Evolutionary conservation across 2,329 filamentous ascomycete species (phyloP), one percentile per base, ranked within the genome.

Genomic region (Fusarium pseudonygamai): DNA sequence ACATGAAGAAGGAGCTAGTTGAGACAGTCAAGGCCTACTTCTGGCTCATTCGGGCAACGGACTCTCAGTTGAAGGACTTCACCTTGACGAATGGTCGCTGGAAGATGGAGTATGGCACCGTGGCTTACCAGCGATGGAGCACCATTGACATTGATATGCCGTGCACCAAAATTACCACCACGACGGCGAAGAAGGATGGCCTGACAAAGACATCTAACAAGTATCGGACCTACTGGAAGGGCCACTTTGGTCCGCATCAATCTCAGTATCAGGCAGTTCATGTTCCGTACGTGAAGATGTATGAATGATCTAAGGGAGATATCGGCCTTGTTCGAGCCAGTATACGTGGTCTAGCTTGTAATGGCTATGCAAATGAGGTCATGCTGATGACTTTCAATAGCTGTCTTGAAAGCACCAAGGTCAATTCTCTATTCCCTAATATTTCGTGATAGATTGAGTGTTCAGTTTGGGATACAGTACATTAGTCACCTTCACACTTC

Each of bases 241-340:
- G 47, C 5, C 47, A 34, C 16, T 50, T 50, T 50, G 47, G 30
- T 24, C 47, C 47, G 13, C 30, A 34, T 18, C 13, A 13, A 18
- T 50, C 30, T 50, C 30, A 50, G 47, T 50, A 50, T 24, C 47
- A 34, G 22, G 47, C 22, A 9, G 47, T 34, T 50, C 47, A 50
- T 20, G 30, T 50, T 50, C 47, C 47, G 4, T 50, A 34, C 9
- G 30, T 34, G 47, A 7, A 3, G 12, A 50, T 50, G n/a, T 24
- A 50, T 50, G 30, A 34, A 34, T 50, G 30, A 50, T 50, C 8
- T 24, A 10, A 36, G 8, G 34, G 36, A 36, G 34, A 36, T 36
- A 15, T 36, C 34, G 15, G 34, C 15, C 15, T 36, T 16, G 34
- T 9, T 16, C 34, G 15, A 36, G 34, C 7, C 1, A 36, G 34